Base-by-base conservation (phyloP, 2,329 filamentous ascomycete genomes). In the Pseudogymnoascus verrucosus region DNA sequence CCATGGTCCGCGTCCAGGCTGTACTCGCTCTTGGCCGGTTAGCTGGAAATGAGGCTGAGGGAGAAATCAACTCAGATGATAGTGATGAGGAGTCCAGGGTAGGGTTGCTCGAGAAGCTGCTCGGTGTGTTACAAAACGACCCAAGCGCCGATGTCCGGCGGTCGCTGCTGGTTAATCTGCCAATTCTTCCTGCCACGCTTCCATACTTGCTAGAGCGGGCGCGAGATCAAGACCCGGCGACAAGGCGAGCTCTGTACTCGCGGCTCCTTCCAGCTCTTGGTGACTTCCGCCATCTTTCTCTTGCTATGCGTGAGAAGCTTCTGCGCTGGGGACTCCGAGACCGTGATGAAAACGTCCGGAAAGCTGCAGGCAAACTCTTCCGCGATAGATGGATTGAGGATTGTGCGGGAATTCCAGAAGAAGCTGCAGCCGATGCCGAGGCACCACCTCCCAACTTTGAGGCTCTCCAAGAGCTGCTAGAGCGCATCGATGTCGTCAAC, bases 341-440 rank as follows among this genome's bases (percentile, higher is more conserved):
- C 74, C 86, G 95, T 75, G 95, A 99, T 69, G 93, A 98, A 68
- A 91, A 89, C 69, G 95, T 99, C 11, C 87, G 93, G 62, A 96
- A 96, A 74, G 93, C 93, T 7, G 90, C 95, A 3, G 91, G 90
- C 6, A 88, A 90, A 54, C 80, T 98, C 5, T 99, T 99, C 78
- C 87, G 89, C 66, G 93, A 97, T 72, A 86, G 91, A n/a, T 99
- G 95, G 95, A 93, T 99, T 66, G 93, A 98, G 72, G 91, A 98
- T 72, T 97, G 93, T 70, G 92, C 90, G 5, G 88, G 88, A 1
- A 80, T 84, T 1, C 79, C 82, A 6, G 83, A 87, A 39, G 82
- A 82, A 59, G 80, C 82, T 4, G 76, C 70, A 57, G 65, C 68
- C 14, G 71, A 71, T 37, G 72, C 74, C 63, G 81, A 85, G 64